Evolutionary conservation across 306 rosid genomes (phyloP).

Genomic region (Senna tora): DNA sequence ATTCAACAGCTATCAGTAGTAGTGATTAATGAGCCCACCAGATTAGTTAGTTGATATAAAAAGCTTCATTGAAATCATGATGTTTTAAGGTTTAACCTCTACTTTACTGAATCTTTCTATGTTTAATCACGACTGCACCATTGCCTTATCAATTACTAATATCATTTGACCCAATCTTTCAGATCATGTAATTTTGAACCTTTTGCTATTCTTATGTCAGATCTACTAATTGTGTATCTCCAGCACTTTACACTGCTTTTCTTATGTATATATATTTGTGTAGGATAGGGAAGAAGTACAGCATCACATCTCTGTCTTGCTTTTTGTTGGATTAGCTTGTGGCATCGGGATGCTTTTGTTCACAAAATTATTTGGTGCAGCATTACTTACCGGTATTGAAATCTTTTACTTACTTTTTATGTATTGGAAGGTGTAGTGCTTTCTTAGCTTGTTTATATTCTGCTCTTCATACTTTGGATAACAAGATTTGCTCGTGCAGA

Average conservation of each 20-base stretch:
- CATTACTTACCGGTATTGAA: slow-evolving; percentile 72
- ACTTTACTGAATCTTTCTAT: slow-evolving; percentile 2
- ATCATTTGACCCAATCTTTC: slow-evolving; percentile 3
- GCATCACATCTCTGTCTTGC: slow-evolving; percentile 73
- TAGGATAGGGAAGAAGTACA: slow-evolving; percentile 90
- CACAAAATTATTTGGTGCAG: slow-evolving; percentile 70
- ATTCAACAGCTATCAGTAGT: not conserved
- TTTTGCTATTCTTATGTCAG: not conserved
- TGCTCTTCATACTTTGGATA: slow-evolving; percentile 30
- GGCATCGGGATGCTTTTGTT: slow-evolving; percentile 79
- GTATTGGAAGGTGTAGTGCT: slow-evolving; percentile 14
- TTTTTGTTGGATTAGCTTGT: slow-evolving; percentile 79
- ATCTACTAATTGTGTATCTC: slow-evolving; percentile 25
- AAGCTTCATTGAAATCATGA: slow-evolving; percentile 8
- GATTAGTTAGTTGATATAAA: slow-evolving; percentile 1
- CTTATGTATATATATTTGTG: slow-evolving; percentile 34
- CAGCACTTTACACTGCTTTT: slow-evolving; percentile 23
- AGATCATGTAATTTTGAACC: slow-evolving; percentile 9
- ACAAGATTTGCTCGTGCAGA: slow-evolving; percentile 28
- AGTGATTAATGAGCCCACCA: not conserved
- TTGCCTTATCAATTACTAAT: slow-evolving; percentile 19
- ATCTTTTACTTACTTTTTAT: not conserved
- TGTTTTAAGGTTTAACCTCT: slow-evolving; percentile 4
- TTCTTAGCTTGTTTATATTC: slow-evolving; percentile 25
- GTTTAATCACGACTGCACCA: not conserved